These are phyloP conservation scores for Pulveroboletus frians DNA, from an alignment of 768 basidiomycete genomes.

Conservation along the genomic window DNA sequence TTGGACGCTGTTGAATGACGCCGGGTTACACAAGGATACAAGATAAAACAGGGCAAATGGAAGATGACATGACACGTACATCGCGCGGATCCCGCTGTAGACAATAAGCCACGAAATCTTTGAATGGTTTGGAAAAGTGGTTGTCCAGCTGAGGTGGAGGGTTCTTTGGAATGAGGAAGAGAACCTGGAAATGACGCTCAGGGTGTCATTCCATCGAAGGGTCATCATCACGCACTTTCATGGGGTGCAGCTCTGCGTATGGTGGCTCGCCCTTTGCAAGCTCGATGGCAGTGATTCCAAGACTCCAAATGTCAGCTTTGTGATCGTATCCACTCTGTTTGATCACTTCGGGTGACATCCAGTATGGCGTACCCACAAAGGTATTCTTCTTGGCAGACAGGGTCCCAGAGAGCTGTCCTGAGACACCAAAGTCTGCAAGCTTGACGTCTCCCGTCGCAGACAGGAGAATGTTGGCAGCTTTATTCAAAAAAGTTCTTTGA, in stretches of 20 bases:
- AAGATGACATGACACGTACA: constrained; percentile 40
- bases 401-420: constrained; percentile 92
- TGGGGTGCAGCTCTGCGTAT: constrained; percentile 96
- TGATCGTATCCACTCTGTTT: constrained; percentile 99
- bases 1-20: constrained; percentile 61
- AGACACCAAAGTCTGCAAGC: constrained; percentile 97
- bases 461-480: constrained; percentile 91
- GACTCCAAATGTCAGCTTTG: constrained; percentile 98
- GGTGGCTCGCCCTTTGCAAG: constrained; percentile 97
- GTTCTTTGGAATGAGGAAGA: constrained; percentile 98
- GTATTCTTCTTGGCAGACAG: constrained; percentile 96
- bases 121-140: constrained; percentile 87
- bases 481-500: neutral
- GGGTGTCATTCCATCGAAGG: neutral
- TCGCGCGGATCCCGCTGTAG: constrained; percentile 91
- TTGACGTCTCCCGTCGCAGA: constrained; percentile 94
- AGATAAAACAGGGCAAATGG: neutral
- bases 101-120: constrained; percentile 91
- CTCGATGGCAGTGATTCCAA: constrained; percentile 97
- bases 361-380: constrained; percentile 96
- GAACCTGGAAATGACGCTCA: constrained; percentile 48
- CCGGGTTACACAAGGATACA: constrained; percentile 12
- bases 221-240: constrained; percentile 66
- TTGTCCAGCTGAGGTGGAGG: constrained; percentile 87
- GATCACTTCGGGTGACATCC: constrained; percentile 99